These are phyloP conservation scores for Corylus avellana DNA, from an alignment of 306 rosid genomes.

Conservation along the genomic window DNA sequence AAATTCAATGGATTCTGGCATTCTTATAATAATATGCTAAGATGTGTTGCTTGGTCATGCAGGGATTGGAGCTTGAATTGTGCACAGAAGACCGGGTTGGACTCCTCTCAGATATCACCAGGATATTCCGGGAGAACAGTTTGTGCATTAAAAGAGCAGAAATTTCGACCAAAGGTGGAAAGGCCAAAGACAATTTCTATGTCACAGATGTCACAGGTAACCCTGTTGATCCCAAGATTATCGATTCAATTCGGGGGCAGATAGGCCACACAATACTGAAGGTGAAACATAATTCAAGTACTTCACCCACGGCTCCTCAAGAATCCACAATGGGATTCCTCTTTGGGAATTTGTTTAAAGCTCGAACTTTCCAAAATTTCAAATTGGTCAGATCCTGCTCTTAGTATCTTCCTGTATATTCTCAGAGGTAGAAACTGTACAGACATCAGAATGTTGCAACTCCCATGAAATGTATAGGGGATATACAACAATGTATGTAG, in stretches of 20 bases:
- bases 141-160: conserved; percentile 84
- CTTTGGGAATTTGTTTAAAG: conserved; percentile 71
- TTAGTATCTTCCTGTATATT: conserved; percentile 38
- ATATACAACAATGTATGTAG: conserved; percentile 18
- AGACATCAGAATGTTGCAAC: conserved; percentile 10
- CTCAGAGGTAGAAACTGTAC: conserved; percentile 32
- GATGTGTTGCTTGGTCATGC: conserved; percentile 34
- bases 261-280: conserved; percentile 60
- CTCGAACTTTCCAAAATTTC: conserved; percentile 68
- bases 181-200: conserved; percentile 70
- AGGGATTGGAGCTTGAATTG: conserved; percentile 90
- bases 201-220: conserved; percentile 88
- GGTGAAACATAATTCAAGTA: conserved; percentile 60
- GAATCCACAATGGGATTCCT: conserved; percentile 62
- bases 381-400: conserved; percentile 77
- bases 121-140: conserved; percentile 92
- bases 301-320: conserved; percentile 48
- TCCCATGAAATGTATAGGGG: not conserved
- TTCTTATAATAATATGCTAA: conserved; percentile 20
- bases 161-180: conserved; percentile 72
- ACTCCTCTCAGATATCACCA: conserved; percentile 89
- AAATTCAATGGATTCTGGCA: not conserved
- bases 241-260: conserved; percentile 78
- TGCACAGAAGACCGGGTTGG: conserved; percentile 79
- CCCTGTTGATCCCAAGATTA: conserved; percentile 69